These are phyloP conservation scores for Groenewaldozyma sp. DNA, from an alignment of 1,139 yeast genomes.

Conservation along the genomic window DNA sequence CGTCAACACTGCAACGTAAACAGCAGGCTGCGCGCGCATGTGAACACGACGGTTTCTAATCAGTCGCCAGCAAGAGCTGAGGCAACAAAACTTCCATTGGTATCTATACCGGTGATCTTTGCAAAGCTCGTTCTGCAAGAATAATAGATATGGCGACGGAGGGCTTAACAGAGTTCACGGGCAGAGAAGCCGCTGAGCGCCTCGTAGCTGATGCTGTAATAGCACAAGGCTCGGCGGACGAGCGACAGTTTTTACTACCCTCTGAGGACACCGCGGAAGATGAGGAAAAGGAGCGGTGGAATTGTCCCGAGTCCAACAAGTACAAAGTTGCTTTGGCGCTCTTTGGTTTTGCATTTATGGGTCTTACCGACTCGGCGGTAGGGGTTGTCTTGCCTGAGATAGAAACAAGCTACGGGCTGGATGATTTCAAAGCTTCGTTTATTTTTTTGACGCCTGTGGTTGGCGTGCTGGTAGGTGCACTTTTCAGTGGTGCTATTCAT, in stretches of 20 bases:
- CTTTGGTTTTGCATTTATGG: conserved; percentile 16
- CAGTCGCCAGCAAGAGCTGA: background rate
- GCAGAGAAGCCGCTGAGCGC: conserved; percentile 1
- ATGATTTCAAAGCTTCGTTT: conserved; percentile 20
- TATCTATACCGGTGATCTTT: no score
- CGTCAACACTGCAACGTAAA: no score
- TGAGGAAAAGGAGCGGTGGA: conserved; percentile 11
- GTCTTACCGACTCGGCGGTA: conserved; percentile 16
- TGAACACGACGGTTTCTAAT: background rate
- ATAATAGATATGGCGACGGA: no score
- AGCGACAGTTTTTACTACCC: background rate
- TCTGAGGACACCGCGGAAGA: background rate
- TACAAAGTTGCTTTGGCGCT: conserved; percentile 19
- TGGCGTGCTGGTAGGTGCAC: conserved; percentile 33
- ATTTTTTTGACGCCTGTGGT: conserved; percentile 22
- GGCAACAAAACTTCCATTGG: no score
- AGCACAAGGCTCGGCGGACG: background rate
- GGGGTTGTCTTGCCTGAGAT: conserved; percentile 17
- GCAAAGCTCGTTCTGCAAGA: no score
- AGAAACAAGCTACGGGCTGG: conserved; percentile 17
- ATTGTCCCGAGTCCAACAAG: conserved; percentile 12
- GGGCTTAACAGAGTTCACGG: conserved; percentile 1
- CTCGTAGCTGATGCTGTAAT: background rate
- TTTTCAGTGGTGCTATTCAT: conserved; percentile 29
- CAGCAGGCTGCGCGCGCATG: no score